Conservation (phyloP, 23 red algal species). For the Cyanidiococcus yangmingshanensis region DNA sequence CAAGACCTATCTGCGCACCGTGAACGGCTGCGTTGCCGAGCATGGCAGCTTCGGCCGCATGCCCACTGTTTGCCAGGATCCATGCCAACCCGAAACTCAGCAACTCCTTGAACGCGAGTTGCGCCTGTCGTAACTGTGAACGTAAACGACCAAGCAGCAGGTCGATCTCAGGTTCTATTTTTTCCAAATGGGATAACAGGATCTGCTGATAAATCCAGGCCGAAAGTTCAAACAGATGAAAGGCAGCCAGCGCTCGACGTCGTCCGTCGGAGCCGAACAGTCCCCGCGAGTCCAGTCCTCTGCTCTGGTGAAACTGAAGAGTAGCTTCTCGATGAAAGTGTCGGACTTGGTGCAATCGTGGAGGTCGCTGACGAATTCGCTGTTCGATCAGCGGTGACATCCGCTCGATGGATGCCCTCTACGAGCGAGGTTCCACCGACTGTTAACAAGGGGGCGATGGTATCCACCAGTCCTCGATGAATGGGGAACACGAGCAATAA, state of each 20-base stretch:
- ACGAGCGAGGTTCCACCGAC: background rate
- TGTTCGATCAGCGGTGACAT: background rate
- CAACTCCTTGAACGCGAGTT: background rate
- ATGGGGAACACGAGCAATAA: slow-evolving; percentile 1
- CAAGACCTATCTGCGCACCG: slow-evolving; percentile 2
- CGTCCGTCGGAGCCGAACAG: too few relatives aligned
- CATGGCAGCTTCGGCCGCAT: slow-evolving; percentile 13
- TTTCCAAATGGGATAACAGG: background rate
- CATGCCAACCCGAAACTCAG: slow-evolving; percentile 12
- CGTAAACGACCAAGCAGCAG: background rate
- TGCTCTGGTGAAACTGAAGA: background rate
- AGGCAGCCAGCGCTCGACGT: background rate
- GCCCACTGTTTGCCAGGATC: background rate
- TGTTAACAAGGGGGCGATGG: background rate
- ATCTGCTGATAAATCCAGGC: background rate
- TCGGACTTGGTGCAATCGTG: background rate
- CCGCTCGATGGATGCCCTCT: background rate
- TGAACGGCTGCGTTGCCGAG: slow-evolving; percentile 8
- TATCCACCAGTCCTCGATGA: background rate
- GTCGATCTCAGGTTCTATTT: background rate
- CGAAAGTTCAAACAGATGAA: background rate
- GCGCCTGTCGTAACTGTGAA: background rate
- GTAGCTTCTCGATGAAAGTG: background rate
- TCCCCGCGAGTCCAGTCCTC: too few relatives aligned
- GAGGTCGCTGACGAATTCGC: background rate